A percentile compares a stretch with the other conserved stretches of the same genome.
These are phyloP conservation scores for Daldinia eschscholtzii DNA, from an alignment of 2,329 filamentous ascomycete genomes.

Conservation along the genomic window DNA sequence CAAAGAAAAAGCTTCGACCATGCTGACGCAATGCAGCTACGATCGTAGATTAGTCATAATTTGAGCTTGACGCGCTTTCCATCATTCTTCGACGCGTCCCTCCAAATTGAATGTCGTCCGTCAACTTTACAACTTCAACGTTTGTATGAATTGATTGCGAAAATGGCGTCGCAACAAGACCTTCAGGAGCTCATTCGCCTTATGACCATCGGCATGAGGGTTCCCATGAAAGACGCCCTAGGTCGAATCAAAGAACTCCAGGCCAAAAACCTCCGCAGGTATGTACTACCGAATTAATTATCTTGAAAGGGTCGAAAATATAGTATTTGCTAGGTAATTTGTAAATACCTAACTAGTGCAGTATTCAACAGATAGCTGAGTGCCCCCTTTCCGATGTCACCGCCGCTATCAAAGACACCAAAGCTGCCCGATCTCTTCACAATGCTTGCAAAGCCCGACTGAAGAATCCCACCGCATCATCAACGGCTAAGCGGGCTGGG, in stretches of 20 bases:
- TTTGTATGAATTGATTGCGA: constrained; percentile 6
- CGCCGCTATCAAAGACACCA: constrained; percentile 61
- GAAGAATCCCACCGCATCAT: constrained; percentile 54
- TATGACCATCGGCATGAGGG: constrained; percentile 67
- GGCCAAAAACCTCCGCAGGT: constrained; percentile 68
- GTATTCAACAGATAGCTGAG: constrained; percentile 68
- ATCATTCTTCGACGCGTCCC: constrained; percentile 24
- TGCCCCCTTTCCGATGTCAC: constrained; percentile 61
- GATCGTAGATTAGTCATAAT: constrained; percentile 21
- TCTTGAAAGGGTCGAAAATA: background rate
- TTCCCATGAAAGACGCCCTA: constrained; percentile 71
- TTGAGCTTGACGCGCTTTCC: constrained; percentile 35
- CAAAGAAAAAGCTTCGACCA: constrained; percentile 9
- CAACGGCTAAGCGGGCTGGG: constrained; percentile 52
- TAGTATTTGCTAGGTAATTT: background rate
- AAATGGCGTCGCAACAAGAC: constrained; percentile 69
- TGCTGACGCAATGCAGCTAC: constrained; percentile 13
- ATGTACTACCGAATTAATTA: constrained; percentile 44
- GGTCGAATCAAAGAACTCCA: constrained; percentile 70
- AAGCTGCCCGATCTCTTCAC: constrained; percentile 64
- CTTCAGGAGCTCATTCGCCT: constrained; percentile 72
- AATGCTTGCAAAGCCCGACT: constrained; percentile 67
- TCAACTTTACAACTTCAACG: background rate
- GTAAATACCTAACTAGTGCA: constrained; percentile 47
- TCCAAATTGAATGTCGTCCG: background rate